Percentiles rank a stretch among this genome's conserved stretches.
These are phyloP conservation scores for Aureobasidium lini DNA, from an alignment of 2,329 filamentous ascomycete genomes.

Conservation along the genomic window DNA sequence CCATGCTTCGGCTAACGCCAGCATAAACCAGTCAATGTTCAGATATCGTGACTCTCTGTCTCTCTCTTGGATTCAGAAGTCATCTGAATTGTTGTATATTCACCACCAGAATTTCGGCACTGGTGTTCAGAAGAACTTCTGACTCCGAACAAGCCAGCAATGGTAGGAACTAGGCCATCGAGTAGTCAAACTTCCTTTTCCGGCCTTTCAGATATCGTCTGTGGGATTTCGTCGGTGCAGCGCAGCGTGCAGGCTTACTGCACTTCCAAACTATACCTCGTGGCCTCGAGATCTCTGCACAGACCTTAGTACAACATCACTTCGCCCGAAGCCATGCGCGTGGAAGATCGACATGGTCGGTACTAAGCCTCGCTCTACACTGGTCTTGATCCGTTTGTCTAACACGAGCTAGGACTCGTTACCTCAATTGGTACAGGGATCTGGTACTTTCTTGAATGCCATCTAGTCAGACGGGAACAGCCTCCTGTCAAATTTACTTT, in stretches of 20 bases:
- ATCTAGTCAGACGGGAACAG: neutral
- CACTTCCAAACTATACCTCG: neutral
- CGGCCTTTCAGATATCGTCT: neutral
- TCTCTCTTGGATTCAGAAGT: no score
- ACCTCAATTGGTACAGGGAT: neutral
- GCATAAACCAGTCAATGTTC: no score
- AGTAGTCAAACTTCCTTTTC: neutral
- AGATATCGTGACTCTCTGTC: no score
- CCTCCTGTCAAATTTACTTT: neutral
- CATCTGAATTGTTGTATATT: no score
- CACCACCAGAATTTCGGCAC: no score
- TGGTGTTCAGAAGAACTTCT: no score
- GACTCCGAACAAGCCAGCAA: no score
- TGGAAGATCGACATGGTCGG: neutral
- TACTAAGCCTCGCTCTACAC: constrained; percentile 1
- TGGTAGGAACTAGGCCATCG: neutral
- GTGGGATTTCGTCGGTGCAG: neutral
- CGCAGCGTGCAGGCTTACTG: neutral
- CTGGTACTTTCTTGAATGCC: neutral
- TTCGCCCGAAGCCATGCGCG: neutral
- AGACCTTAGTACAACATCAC: neutral
- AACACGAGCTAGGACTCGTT: neutral
- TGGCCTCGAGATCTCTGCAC: neutral
- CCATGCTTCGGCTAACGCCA: no score
- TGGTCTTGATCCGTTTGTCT: no score